Percentiles rank a stretch among this genome's conserved stretches.
These are phyloP conservation scores for Clarireedia homoeocarpa DNA, from an alignment of 2,329 filamentous ascomycete genomes.

Conservation along the genomic window DNA sequence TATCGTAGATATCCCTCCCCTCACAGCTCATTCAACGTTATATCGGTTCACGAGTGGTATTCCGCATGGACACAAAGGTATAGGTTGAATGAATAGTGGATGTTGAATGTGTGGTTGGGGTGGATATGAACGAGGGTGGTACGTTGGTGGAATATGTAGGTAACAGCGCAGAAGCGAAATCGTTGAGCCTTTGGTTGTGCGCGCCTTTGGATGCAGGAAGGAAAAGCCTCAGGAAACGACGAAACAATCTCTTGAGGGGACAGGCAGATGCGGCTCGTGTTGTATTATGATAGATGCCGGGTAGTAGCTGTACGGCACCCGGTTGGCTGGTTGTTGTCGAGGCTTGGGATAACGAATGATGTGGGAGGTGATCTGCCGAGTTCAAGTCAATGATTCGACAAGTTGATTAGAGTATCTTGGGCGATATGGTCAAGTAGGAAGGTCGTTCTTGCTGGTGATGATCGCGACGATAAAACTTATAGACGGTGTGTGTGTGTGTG, in stretches of 20 bases:
- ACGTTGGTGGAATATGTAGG: slow-evolving; percentile 1
- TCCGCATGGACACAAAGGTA: slow-evolving; percentile 30
- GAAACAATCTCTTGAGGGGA: not conserved
- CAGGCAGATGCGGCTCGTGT: slow-evolving; percentile 1
- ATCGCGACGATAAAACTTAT: not conserved
- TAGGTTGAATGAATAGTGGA: slow-evolving; percentile 1
- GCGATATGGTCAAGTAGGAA: not conserved
- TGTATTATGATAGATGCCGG: slow-evolving; percentile 5
- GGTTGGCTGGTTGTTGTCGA: slow-evolving; percentile 8
- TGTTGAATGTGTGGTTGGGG: slow-evolving; percentile 5
- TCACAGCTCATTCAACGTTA: slow-evolving; percentile 30
- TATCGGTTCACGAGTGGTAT: slow-evolving; percentile 28
- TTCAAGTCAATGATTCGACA: not conserved
- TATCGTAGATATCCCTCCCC: slow-evolving; percentile 2
- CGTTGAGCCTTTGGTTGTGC: not conserved
- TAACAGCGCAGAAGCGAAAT: not conserved
- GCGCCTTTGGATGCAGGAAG: not conserved
- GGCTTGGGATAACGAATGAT: slow-evolving; percentile 4
- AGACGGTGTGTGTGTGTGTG: not conserved
- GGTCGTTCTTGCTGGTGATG: not conserved
- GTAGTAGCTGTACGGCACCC: not conserved
- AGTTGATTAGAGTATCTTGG: not conserved
- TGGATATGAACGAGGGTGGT: slow-evolving; percentile 2
- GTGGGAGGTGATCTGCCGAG: not conserved
- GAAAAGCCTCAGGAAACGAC: not conserved